These are phyloP conservation scores for Candida mesenterica DNA, from an alignment of 1,139 yeast genomes.

Conservation along the genomic window DNA sequence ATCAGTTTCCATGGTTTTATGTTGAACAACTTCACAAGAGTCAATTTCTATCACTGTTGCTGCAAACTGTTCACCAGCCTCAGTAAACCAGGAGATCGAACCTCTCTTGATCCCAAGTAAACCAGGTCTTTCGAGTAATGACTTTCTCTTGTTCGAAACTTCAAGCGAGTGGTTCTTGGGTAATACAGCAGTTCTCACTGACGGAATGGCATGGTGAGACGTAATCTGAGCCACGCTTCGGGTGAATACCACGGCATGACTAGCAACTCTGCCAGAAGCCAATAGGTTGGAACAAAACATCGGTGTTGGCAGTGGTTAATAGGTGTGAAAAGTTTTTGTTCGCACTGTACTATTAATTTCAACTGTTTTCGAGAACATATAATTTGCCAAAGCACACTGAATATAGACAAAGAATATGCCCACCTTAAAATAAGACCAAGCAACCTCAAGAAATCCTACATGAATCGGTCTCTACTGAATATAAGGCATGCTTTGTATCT, in stretches of 20 bases:
- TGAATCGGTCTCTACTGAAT: no score
- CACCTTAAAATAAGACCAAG: no score
- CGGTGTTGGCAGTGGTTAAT: conserved; percentile 1
- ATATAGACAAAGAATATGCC: no score
- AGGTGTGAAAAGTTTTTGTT: conserved; percentile 12
- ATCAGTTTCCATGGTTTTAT: conserved; percentile 63
- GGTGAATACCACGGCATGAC: neutral
- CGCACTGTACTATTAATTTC: no score
- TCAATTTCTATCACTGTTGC: conserved; percentile 88
- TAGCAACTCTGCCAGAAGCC: neutral
- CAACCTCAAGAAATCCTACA: no score
- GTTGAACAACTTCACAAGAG: conserved; percentile 79
- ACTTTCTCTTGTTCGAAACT: conserved; percentile 59
- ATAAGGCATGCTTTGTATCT: no score
- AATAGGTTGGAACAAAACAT: neutral
- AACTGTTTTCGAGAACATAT: neutral
- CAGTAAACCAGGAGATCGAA: conserved; percentile 81
- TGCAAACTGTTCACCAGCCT: conserved; percentile 65
- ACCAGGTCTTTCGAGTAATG: conserved; percentile 77
- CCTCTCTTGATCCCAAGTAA: conserved; percentile 81
- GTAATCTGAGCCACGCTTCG: conserved; percentile 51
- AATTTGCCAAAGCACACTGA: no score
- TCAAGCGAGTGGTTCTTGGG: conserved; percentile 54
- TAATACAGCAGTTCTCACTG: conserved; percentile 42
- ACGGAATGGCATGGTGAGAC: conserved; percentile 54